Base-by-base conservation (phyloP, 306 rosid species). In the Glycine latifolia region DNA sequence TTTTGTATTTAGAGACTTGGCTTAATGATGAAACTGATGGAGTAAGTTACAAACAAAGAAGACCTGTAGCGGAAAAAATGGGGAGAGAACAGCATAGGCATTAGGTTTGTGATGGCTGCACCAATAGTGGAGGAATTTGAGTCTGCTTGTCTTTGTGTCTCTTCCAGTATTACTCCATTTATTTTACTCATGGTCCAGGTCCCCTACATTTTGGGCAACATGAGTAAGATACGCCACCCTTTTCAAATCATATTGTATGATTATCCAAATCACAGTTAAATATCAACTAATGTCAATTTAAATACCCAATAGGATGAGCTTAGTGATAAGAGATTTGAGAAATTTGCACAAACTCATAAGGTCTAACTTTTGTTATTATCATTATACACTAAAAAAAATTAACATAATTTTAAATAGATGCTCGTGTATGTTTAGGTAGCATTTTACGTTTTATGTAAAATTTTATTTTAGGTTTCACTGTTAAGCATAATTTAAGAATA, bases 111-210 rank as follows among this genome's bases (percentile, higher is more conserved):
- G 61, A 56, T 7, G 62, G 10, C 62, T 46, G 39, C 41, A 26
- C 68, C 66, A 68, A 17, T n/a, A 63, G 39, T 60, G 14, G 56
- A 74, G 60, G 10, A 58, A 66, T 68, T 44, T 26, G 48, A 63
- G 7, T 52, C 37, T 15, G 8, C 33, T 65, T 73, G 73, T 49
- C 77, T 48, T 56, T 37, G 47, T 72, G 48, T 44, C 35, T 33
- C 39, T 16, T 75, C 44, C 10, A 35, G 17, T 31, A 31, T 49
- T 76, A 26, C 52, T 3, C 39, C 47, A 50, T 7, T 8, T 63
- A 9, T 53, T 81, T 53, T 50, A 39, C 17, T 41, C 65, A 12
- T 2, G 37, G 8, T 43, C 20, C 7, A 44, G 54, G 35, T 66
- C 33, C 44, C 26, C 62, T 66, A 3, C n/a, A 65, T 58, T 74